Percentiles rank a stretch among this genome's conserved stretches.
phyloP scores from a whole-genome alignment of 768 basidiomycete genomes.

The Serendipita sp. region DNA sequence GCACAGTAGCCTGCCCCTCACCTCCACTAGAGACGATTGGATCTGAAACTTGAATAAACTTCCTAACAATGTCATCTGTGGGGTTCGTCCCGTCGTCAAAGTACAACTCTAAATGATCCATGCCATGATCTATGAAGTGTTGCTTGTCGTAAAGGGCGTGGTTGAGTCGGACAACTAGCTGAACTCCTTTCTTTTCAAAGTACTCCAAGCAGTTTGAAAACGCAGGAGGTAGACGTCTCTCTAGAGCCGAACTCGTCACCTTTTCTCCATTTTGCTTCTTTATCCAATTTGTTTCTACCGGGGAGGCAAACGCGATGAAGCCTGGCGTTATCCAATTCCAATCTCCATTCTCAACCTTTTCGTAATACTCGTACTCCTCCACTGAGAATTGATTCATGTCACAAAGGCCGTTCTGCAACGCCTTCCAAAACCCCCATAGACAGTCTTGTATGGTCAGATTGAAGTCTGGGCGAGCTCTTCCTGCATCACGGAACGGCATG shows the following conservation, averaged over 20 bases:
- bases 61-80: conserved; percentile 82
- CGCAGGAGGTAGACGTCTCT: conserved; percentile 59
- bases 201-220: conserved; percentile 88
- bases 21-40: conserved; percentile 58
- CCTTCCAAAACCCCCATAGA: conserved; percentile 75
- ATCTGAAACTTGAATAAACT: conserved; percentile 79
- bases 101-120: conserved; percentile 82
- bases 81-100: conserved; percentile 99
- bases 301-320: conserved; percentile 89
- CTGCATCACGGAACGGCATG: conserved; percentile 92
- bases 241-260: conserved; percentile 44
- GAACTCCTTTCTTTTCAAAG: conserved; percentile 74
- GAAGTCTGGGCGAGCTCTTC: conserved; percentile 81
- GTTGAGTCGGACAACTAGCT: conserved; percentile 85
- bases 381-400: conserved; percentile 90
- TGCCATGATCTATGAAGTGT: conserved; percentile 68
- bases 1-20: conserved; percentile 47
- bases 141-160: conserved; percentile 76
- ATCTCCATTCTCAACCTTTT: conserved; percentile 89
- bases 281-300: conserved; percentile 65
- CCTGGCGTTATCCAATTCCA: conserved; percentile 91
- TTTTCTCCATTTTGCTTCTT: conserved; percentile 36
- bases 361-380: conserved; percentile 85
- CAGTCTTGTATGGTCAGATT: conserved; percentile 88
- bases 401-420: conserved; percentile 79